phyloP scores from a whole-genome alignment of 2,329 filamentous ascomycete species.

The Hypoxylon sp. region DNA sequence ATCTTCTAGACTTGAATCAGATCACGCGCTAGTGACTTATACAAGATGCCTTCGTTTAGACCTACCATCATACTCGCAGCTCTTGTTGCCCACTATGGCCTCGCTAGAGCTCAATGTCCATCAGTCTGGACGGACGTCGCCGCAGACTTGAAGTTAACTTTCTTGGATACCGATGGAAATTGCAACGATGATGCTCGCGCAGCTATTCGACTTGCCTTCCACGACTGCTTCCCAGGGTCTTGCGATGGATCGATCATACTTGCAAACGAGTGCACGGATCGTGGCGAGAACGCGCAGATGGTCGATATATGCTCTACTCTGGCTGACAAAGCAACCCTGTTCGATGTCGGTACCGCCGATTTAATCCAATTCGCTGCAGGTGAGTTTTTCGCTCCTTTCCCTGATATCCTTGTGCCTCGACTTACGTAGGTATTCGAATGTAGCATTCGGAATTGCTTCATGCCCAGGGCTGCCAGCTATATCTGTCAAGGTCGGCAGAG shows the following conservation, averaged over 20 bases:
- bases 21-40: neutral
- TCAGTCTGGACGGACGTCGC: constrained; percentile 50
- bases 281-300: constrained; percentile 50
- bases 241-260: constrained; percentile 54
- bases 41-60: constrained; percentile 39
- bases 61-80: constrained; percentile 27
- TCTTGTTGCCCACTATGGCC: constrained; percentile 25
- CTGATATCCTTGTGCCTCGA: neutral
- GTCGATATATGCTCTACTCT: constrained; percentile 47
- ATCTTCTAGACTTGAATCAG: constrained; percentile 4
- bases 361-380: constrained; percentile 53
- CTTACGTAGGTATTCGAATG: constrained; percentile 1
- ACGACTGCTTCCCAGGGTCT: constrained; percentile 52
- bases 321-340: constrained; percentile 45
- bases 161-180: constrained; percentile 40
- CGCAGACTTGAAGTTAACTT: constrained; percentile 43
- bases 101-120: constrained; percentile 43
- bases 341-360: constrained; percentile 50
- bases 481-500: constrained; percentile 49
- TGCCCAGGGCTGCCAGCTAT: constrained; percentile 47
- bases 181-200: constrained; percentile 51
- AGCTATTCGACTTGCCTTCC: constrained; percentile 51
- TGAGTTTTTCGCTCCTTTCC: constrained; percentile 32
- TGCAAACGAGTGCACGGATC: constrained; percentile 49
- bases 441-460: constrained; percentile 49